Conservation (phyloP, 2,329 filamentous ascomycete genomes). For the Stachybotrys echinatus region DNA sequence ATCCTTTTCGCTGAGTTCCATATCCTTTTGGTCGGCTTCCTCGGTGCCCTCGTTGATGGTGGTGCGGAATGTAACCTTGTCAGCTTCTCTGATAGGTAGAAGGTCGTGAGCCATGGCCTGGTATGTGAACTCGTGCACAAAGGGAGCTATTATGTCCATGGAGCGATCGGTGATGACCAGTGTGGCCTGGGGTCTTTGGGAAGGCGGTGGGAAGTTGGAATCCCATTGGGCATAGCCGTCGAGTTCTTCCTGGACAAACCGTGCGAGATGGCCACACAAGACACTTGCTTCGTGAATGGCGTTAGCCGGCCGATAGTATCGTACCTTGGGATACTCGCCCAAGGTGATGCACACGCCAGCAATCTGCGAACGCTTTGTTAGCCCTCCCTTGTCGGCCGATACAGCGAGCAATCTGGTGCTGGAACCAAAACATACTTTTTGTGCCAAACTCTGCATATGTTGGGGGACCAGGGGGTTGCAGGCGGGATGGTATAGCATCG, state of each 20-base stretch:
- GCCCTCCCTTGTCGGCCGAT: background rate
- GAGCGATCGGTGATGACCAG: slow-evolving; percentile 86
- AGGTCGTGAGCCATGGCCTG: slow-evolving; percentile 98
- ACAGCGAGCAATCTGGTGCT: too few relatives aligned
- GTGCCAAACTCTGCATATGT: slow-evolving; percentile 80
- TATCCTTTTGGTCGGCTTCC: slow-evolving; percentile 75
- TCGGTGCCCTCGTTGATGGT: slow-evolving; percentile 67
- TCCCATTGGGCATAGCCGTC: slow-evolving; percentile 85
- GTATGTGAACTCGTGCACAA: slow-evolving; percentile 96
- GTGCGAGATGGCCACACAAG: slow-evolving; percentile 79
- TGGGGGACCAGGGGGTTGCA: slow-evolving; percentile 79
- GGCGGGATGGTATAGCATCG: slow-evolving; percentile 80
- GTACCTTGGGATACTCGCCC: slow-evolving; percentile 90
- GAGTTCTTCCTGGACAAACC: slow-evolving; percentile 86
- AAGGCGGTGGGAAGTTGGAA: slow-evolving; percentile 76
- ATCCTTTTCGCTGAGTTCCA: slow-evolving; percentile 87
- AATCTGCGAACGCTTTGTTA: slow-evolving; percentile 19
- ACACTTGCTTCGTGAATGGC: slow-evolving; percentile 83
- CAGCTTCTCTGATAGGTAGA: slow-evolving; percentile 78
- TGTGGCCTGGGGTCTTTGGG: slow-evolving; percentile 71
- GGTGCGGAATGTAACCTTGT: slow-evolving; percentile 83
- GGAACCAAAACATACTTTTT: slow-evolving; percentile 79
- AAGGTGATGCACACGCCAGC: slow-evolving; percentile 75
- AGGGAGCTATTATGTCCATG: slow-evolving; percentile 83
- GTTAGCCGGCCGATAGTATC: slow-evolving; percentile 76